Evolutionary conservation across 2,329 filamentous ascomycete genomes (phyloP).

Genomic region (Pochonia chlamydosporia): DNA sequence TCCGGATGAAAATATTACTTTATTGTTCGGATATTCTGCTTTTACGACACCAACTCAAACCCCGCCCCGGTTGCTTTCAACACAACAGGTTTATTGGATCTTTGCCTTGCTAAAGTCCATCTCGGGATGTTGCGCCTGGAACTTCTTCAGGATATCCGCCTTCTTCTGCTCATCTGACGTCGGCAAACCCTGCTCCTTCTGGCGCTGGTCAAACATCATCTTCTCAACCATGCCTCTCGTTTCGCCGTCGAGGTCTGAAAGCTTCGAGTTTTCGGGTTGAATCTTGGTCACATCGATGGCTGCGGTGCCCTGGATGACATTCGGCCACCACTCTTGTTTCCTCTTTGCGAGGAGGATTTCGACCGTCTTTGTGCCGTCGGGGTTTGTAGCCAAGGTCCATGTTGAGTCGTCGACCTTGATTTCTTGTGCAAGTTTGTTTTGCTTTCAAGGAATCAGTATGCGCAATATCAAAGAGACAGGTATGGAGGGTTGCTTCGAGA

Average conservation of each 20-base stretch:
- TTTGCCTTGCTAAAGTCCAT: slow-evolving; percentile 69
- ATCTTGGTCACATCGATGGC: slow-evolving; percentile 96
- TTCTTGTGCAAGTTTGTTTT: slow-evolving; percentile 81
- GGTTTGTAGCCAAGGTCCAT: slow-evolving; percentile 77
- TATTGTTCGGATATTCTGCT: slow-evolving; percentile 1
- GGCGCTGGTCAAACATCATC: slow-evolving; percentile 99
- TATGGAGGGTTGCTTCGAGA: background rate
- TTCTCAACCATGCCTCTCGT: slow-evolving; percentile 98
- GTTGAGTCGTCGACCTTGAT: slow-evolving; percentile 83
- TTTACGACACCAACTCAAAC: background rate
- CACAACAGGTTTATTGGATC: slow-evolving; percentile 42
- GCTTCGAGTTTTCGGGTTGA: slow-evolving; percentile 82
- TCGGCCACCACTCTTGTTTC: slow-evolving; percentile 97
- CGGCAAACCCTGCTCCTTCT: slow-evolving; percentile 88
- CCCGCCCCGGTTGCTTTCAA: background rate
- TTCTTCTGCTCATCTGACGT: slow-evolving; percentile 96
- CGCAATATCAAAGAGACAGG: background rate
- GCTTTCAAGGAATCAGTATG: slow-evolving; percentile 4
- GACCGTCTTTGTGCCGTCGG: slow-evolving; percentile 62
- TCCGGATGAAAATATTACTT: slow-evolving; percentile 23
- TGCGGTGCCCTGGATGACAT: slow-evolving; percentile 80
- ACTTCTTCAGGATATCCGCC: slow-evolving; percentile 85
- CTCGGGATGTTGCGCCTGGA: slow-evolving; percentile 73
- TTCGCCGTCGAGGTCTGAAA: slow-evolving; percentile 90
- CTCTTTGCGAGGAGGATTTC: slow-evolving; percentile 89